Conservation (phyloP, 176 grass and related monocot species). For the Oryza nivara region DNA sequence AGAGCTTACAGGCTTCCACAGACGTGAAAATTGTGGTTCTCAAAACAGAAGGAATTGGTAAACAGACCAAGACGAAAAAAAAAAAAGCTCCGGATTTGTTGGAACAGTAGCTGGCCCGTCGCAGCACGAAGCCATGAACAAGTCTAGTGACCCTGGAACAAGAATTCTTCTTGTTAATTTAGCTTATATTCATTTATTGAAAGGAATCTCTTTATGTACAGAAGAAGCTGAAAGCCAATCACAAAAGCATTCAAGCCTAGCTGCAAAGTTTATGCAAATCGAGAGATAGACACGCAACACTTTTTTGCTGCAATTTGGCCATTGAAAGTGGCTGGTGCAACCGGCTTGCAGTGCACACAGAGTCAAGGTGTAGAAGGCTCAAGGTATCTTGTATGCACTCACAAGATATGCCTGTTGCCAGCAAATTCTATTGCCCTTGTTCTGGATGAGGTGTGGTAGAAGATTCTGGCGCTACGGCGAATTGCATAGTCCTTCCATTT, state of each 20-base stretch:
- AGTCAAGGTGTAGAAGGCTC: conserved; percentile 8
- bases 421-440: conserved; percentile 50
- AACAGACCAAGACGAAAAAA: neutral
- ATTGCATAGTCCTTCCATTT: conserved; percentile 63
- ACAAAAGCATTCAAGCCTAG: conserved; percentile 38
- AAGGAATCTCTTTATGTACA: conserved; percentile 48
- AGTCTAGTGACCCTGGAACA: neutral
- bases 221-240: conserved; percentile 27
- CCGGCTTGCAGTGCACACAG: conserved; percentile 2
- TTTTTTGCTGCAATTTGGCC: conserved; percentile 15
- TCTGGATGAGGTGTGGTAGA: conserved; percentile 46
- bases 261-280: conserved; percentile 32
- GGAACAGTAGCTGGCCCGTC: neutral
- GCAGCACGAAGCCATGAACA: neutral
- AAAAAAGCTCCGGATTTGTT: neutral
- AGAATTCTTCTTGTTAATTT: neutral
- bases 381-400: conserved; percentile 5
- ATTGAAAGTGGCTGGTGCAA: conserved; percentile 11
- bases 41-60: neutral
- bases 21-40: neutral
- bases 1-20: neutral
- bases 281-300: conserved; percentile 17
- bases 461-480: conserved; percentile 57
- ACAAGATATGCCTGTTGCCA: neutral
- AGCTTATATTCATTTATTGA: conserved; percentile 36